These are phyloP conservation scores for Penicillium capsulatum DNA, from an alignment of 2,329 filamentous ascomycete genomes.

Conservation along the genomic window DNA sequence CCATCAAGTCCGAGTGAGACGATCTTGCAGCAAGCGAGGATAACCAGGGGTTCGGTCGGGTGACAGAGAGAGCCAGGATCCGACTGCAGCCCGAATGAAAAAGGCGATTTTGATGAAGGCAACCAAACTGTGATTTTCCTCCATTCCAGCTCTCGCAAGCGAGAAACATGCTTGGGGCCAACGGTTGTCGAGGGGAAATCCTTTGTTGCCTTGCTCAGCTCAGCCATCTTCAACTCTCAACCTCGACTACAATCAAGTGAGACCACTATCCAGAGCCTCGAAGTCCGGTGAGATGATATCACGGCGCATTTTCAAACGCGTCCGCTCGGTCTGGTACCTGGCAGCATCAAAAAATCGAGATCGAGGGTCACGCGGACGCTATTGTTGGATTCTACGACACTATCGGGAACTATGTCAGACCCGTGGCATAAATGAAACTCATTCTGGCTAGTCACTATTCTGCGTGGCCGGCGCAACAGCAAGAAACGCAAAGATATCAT, in stretches of 20 bases:
- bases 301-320: slow-evolving; percentile 15
- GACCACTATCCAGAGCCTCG: background rate
- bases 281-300: slow-evolving; percentile 13
- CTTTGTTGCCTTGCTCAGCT: no score
- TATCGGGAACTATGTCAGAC: background rate
- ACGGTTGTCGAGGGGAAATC: no score
- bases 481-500: slow-evolving; percentile 9
- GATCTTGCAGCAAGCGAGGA: no score
- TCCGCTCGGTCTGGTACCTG: slow-evolving; percentile 13
- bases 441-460: slow-evolving; percentile 16
- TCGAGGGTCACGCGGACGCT: no score
- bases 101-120: slow-evolving; percentile 7
- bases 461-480: slow-evolving; percentile 9
- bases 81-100: slow-evolving; percentile 17
- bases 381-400: background rate
- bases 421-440: slow-evolving; percentile 2
- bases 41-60: slow-evolving; percentile 13
- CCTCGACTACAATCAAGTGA: background rate
- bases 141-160: no score
- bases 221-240: no score
- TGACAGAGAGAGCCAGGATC: slow-evolving; percentile 14
- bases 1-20: no score
- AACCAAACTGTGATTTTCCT: slow-evolving; percentile 1
- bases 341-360: slow-evolving; percentile 2
- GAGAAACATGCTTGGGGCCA: no score